A percentile compares a stretch with the other conserved stretches of the same genome.
These are phyloP conservation scores for Penicillium alfredii DNA, from an alignment of 495 filamentous ascomycete genomes.

Conservation along the genomic window DNA sequence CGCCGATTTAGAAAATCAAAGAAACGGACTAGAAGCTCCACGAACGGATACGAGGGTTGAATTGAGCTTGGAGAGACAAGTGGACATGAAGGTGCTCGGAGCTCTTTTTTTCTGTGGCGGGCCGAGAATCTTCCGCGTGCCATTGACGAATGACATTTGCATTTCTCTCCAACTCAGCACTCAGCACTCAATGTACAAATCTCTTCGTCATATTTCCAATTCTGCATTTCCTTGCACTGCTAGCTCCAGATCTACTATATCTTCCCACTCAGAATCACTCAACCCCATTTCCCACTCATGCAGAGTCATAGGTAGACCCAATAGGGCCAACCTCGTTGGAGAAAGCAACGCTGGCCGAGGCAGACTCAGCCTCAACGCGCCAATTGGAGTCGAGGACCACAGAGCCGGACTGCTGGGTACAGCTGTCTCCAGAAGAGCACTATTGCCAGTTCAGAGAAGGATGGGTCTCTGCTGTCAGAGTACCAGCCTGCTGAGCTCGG, in stretches of 20 bases:
- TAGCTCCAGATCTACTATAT: too few relatives aligned
- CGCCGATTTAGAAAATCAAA: too few relatives aligned
- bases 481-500: constrained; percentile 51
- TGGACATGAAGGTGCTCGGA: constrained; percentile 5
- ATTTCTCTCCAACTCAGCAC: too few relatives aligned
- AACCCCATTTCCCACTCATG: constrained; percentile 7
- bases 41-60: too few relatives aligned
- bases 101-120: constrained; percentile 13
- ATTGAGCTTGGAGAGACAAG: too few relatives aligned
- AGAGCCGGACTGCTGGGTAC: constrained; percentile 44
- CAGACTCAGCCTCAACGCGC: constrained; percentile 52
- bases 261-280: too few relatives aligned
- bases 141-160: too few relatives aligned
- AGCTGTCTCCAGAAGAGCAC: constrained; percentile 48
- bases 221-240: too few relatives aligned
- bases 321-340: constrained; percentile 64
- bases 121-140: constrained; percentile 18
- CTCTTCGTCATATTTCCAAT: too few relatives aligned
- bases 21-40: too few relatives aligned
- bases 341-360: constrained; percentile 56
- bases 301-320: constrained; percentile 52
- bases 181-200: neutral
- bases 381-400: constrained; percentile 63
- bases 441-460: constrained; percentile 52
- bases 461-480: constrained; percentile 51